phyloP scores from a whole-genome alignment of 768 basidiomycete species.

The Rhizopogon rudus region DNA sequence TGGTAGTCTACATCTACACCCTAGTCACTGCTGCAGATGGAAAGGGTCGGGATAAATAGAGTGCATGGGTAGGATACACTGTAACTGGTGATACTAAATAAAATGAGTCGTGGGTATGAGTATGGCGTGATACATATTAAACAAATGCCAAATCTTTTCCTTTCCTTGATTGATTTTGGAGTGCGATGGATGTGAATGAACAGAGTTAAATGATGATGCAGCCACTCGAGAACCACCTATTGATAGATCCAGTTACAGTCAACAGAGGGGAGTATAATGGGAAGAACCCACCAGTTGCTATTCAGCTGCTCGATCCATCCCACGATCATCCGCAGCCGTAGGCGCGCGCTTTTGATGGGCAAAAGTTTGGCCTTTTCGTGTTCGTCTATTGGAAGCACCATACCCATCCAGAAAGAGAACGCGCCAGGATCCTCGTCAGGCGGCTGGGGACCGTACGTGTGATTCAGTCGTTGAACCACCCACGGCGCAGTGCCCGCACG shows the following conservation, averaged over 20 bases:
- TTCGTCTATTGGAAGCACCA: conserved; percentile 88
- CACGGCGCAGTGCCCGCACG: conserved; percentile 79
- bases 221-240: conserved; percentile 74
- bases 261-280: conserved; percentile 5
- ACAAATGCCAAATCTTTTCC: not conserved
- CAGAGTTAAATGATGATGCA: conserved; percentile 47
- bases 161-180: not conserved
- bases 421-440: conserved; percentile 48
- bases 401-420: conserved; percentile 89
- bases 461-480: conserved; percentile 84
- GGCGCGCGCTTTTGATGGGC: conserved; percentile 70
- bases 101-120: not conserved
- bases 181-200: not conserved
- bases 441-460: conserved; percentile 76
- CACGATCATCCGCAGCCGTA: conserved; percentile 80
- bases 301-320: conserved; percentile 90
- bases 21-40: not conserved
- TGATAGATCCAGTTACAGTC: conserved; percentile 16
- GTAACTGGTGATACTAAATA: not conserved
- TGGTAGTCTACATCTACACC: not conserved
- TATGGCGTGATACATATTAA: not conserved
- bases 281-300: conserved; percentile 42
- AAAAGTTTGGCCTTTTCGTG: conserved; percentile 84
- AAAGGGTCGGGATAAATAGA: not conserved
- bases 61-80: not conserved